Conservation (phyloP, 164 flowering plant genomes). For the Piper betle region DNA sequence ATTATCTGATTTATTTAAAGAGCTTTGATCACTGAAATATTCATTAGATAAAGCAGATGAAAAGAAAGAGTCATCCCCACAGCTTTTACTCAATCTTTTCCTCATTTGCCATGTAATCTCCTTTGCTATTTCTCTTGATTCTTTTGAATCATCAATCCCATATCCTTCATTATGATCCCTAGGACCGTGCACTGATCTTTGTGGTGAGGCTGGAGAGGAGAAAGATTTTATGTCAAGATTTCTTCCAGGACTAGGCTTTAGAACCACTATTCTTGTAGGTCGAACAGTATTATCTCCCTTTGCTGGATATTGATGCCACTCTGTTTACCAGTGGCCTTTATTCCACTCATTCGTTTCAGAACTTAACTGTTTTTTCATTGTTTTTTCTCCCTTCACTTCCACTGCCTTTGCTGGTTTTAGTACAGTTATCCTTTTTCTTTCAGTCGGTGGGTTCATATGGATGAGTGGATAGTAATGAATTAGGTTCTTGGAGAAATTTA, state of each 20-base stretch:
- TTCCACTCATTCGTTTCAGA: constrained; percentile 27
- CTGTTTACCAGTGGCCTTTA: constrained; percentile 14
- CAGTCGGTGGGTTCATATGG: constrained; percentile 35
- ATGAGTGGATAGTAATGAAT: constrained; percentile 48
- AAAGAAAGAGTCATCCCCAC: constrained; percentile 47
- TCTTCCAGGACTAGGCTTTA: constrained; percentile 63
- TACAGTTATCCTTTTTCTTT: constrained; percentile 75
- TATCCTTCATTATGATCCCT: constrained; percentile 25
- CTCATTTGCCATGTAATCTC: constrained; percentile 53
- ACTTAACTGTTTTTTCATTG: constrained; percentile 18
- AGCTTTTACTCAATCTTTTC: constrained; percentile 38
- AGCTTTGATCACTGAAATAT: constrained; percentile 76
- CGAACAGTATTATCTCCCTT: constrained; percentile 24
- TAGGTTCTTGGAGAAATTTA: constrained; percentile 80
- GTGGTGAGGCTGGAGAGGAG: constrained; percentile 33
- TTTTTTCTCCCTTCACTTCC: constrained; percentile 28
- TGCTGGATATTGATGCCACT: constrained; percentile 20
- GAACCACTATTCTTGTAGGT: constrained; percentile 35
- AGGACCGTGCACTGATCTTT: constrained; percentile 18
- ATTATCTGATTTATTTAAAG: constrained; percentile 67
- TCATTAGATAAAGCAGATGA: constrained; percentile 81
- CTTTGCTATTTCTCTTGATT: constrained; percentile 59
- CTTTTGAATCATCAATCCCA: constrained; percentile 33
- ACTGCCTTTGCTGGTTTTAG: constrained; percentile 68
- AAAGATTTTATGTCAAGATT: constrained; percentile 34